These are phyloP conservation scores for Strobilomyces echinocephalus DNA, from an alignment of 768 basidiomycete species.

Conservation along the genomic window DNA sequence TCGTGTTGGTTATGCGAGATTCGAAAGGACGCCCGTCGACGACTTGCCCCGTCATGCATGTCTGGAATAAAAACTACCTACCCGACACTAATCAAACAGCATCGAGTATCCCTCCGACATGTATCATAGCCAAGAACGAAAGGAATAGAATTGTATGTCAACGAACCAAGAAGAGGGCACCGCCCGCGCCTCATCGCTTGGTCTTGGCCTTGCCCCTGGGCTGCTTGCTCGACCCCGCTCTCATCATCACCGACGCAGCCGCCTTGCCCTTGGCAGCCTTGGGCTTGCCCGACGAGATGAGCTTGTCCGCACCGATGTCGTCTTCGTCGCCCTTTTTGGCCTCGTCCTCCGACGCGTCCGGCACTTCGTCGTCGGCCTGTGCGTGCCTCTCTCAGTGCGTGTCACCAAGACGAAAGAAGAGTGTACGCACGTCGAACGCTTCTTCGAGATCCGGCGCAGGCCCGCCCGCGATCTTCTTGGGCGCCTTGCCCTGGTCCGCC, in stretches of 20 bases:
- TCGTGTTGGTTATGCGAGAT: no score
- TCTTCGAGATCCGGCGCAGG: conserved; percentile 90
- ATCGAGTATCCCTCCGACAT: no score
- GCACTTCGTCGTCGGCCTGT: conserved; percentile 43
- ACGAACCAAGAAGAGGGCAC: not conserved
- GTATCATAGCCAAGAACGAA: no score
- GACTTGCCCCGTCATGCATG: no score
- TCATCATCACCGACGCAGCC: not conserved
- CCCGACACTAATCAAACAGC: no score
- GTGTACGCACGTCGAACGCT: conserved; percentile 64
- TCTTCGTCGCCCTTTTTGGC: conserved; percentile 29
- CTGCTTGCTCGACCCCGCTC: conserved; percentile 13
- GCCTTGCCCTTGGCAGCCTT: conserved; percentile 17
- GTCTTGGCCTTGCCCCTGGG: conserved; percentile 16
- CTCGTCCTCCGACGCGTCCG: conserved; percentile 49
- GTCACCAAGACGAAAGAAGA: not conserved
- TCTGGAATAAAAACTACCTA: no score
- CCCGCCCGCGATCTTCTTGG: conserved; percentile 74
- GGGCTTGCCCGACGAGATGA: conserved; percentile 52
- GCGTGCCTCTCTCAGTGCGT: not conserved
- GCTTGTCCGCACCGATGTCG: conserved; percentile 50
- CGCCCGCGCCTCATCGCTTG: conserved; percentile 11
- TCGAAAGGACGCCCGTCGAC: no score
- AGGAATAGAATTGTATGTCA: no score
- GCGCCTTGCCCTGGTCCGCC: conserved; percentile 67